These are phyloP conservation scores for Debaryomyces udenii DNA, from an alignment of 1,139 yeast species.

Conservation along the genomic window DNA sequence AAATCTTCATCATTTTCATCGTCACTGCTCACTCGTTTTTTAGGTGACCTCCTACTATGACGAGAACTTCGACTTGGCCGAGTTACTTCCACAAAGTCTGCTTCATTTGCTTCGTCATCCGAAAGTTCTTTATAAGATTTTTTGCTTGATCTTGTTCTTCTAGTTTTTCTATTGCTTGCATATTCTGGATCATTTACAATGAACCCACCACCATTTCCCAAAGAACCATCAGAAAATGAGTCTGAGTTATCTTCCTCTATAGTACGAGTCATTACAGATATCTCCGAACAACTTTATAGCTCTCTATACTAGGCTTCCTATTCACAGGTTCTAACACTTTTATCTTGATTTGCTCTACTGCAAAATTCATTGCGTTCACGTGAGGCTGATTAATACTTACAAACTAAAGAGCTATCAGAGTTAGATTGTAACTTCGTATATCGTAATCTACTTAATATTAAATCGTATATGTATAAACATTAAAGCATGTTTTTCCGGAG, in stretches of 20 bases:
- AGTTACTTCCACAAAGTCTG: constrained; percentile 17
- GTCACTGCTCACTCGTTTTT: constrained; percentile 19
- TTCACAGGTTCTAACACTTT: background rate
- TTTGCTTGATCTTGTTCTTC: constrained; percentile 20
- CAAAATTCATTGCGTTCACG: constrained; percentile 5
- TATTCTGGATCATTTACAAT: constrained; percentile 39
- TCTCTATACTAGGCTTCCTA: too few species aligned
- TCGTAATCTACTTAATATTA: background rate
- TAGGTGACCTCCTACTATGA: constrained; percentile 15
- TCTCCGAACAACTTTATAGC: too few species aligned
- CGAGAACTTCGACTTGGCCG: constrained; percentile 21
- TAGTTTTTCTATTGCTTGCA: constrained; percentile 22
- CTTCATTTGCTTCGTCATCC: constrained; percentile 23
- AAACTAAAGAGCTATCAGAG: too few species aligned
- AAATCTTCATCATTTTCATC: constrained; percentile 27
- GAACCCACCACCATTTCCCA: constrained; percentile 39
- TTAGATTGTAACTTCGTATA: background rate
- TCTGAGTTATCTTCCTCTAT: constrained; percentile 6
- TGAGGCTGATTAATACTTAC: constrained; percentile 8
- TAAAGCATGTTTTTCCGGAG: constrained; percentile 33
- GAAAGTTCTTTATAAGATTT: constrained; percentile 28
- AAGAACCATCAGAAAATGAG: constrained; percentile 1
- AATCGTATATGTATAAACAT: background rate
- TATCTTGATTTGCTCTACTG: constrained; percentile 2
- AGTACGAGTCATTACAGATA: constrained; percentile 6